Evolutionary conservation across 371 early-diverging fungal species (phyloP).

Genomic region (Zopfochytrium polystomum): DNA sequence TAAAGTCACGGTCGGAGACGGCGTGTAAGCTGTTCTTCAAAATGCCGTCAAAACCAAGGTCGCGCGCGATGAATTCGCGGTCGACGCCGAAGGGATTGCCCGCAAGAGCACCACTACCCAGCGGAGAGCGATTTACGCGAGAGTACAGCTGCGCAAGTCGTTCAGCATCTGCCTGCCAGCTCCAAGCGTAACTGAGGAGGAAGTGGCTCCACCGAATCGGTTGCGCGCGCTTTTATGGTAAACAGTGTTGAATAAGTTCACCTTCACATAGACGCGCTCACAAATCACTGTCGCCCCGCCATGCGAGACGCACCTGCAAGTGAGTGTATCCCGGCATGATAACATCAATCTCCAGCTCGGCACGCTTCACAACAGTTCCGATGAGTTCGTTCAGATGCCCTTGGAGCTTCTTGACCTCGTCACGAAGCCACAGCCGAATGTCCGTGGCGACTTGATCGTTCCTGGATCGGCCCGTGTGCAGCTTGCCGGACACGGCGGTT

Average conservation of each 20-base stretch:
- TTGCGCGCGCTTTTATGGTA: slow-evolving; percentile 76
- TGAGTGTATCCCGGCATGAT: slow-evolving; percentile 98
- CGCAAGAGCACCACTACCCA: slow-evolving; percentile 93
- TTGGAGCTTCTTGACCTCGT: slow-evolving; percentile 63
- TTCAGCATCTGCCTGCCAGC: slow-evolving; percentile 82
- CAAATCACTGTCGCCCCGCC: neutral
- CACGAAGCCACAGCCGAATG: slow-evolving; percentile 90
- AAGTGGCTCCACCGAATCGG: slow-evolving; percentile 96
- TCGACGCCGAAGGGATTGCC: slow-evolving; percentile 97
- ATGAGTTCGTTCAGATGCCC: slow-evolving; percentile 72
- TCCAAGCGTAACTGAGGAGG: slow-evolving; percentile 82
- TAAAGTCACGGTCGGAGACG: slow-evolving; percentile 93
- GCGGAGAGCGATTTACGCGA: slow-evolving; percentile 79
- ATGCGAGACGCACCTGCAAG: slow-evolving; percentile 61
- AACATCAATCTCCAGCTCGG: slow-evolving; percentile 82
- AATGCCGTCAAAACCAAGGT: slow-evolving; percentile 80
- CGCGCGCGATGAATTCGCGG: slow-evolving; percentile 78
- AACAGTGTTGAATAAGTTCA: neutral
- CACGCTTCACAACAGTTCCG: slow-evolving; percentile 66
- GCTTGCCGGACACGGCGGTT: slow-evolving; percentile 80
- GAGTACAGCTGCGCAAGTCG: slow-evolving; percentile 75
- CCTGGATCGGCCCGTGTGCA: slow-evolving; percentile 91
- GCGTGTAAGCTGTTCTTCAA: slow-evolving; percentile 86
- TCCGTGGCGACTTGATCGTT: slow-evolving; percentile 99
- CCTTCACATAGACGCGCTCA: no score